Conservation (phyloP, 306 rosid species). For the Quercus gilva region DNA sequence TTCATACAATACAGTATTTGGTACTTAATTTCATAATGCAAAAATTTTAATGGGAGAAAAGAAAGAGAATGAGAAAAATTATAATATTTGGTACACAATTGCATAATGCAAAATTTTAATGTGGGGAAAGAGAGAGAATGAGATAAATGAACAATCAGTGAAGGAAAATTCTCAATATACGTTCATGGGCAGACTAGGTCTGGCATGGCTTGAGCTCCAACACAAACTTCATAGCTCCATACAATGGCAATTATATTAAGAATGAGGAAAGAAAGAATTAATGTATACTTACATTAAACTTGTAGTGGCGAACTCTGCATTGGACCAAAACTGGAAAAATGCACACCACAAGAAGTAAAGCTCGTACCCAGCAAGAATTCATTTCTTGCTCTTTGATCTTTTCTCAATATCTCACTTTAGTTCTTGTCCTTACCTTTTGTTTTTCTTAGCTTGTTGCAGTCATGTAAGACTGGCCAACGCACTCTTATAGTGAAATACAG, state of each 20-base stretch:
- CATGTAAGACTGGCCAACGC: conserved; percentile 44
- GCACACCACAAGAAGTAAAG: conserved; percentile 49
- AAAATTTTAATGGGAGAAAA: too few relatives aligned
- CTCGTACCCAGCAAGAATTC: conserved; percentile 39
- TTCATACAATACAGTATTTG: too few relatives aligned
- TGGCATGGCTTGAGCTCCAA: too few relatives aligned
- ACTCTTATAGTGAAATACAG: conserved; percentile 40
- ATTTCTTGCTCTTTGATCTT: conserved; percentile 30
- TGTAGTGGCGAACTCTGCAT: conserved; percentile 71
- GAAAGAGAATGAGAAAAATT: not conserved
- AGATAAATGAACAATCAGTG: not conserved
- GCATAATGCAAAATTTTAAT: too few relatives aligned
- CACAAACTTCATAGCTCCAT: not conserved
- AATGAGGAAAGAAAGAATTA: not conserved
- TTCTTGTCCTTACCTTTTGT: not conserved
- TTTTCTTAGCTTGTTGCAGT: conserved; percentile 26
- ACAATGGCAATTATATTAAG: not conserved
- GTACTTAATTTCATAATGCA: too few relatives aligned
- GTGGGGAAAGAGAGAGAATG: too few relatives aligned
- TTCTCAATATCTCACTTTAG: not conserved
- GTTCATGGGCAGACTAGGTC: too few relatives aligned
- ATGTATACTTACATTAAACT: conserved; percentile 63
- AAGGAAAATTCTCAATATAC: not conserved
- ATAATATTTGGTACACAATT: too few relatives aligned
- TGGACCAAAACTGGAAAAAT: conserved; percentile 70